Evolutionary conservation across 805 yeast genomes (phyloP).

Genomic region (Wickerhamomyces bisporus): DNA sequence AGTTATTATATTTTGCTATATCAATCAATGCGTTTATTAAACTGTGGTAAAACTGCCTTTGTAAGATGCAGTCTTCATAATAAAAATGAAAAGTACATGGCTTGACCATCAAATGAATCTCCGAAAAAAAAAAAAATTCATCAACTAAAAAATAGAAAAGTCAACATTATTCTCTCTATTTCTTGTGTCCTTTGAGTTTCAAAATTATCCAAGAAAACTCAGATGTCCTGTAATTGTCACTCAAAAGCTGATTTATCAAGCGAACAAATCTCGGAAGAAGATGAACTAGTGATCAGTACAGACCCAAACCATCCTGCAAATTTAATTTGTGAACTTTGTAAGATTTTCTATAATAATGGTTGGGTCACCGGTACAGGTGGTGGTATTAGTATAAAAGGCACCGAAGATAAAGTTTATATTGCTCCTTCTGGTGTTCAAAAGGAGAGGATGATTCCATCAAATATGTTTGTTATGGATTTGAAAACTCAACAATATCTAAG

Average conservation of each 20-base stretch:
- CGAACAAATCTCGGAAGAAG: conserved; percentile 3
- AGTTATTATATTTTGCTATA: no score
- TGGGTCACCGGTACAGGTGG: conserved; percentile 98
- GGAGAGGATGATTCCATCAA: conserved; percentile 76
- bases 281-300: conserved; percentile 16
- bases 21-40: no score
- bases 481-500: conserved; percentile 47
- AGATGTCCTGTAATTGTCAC: conserved; percentile 3
- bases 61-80: no score
- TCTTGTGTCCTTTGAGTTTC: no score
- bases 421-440: conserved; percentile 98
- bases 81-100: no score
- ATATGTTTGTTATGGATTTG: conserved; percentile 73
- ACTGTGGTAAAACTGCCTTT: no score
- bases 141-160: no score
- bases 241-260: not conserved
- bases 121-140: no score
- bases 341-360: conserved; percentile 67
- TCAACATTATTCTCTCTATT: no score
- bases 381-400: conserved; percentile 67
- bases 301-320: conserved; percentile 58
- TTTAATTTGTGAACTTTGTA: conserved; percentile 76
- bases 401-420: conserved; percentile 54
- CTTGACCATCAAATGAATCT: no score
- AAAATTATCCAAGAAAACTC: no score